Percentiles rank a stretch among this genome's conserved stretches.
Conservation (phyloP, 78 protist genomes). For the Polysphondylium violaceum region DNA sequence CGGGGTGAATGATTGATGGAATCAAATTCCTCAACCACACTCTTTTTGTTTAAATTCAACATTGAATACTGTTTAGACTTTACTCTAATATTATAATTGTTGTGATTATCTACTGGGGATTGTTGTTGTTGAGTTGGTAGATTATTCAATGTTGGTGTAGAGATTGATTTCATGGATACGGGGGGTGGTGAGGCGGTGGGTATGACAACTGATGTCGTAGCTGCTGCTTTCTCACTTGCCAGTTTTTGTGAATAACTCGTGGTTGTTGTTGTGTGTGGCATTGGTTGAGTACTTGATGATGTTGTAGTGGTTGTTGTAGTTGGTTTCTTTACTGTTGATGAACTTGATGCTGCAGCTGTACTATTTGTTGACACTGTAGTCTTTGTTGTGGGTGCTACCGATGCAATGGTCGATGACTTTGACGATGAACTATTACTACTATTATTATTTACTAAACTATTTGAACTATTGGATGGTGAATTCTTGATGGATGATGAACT, state of each 20-base stretch:
- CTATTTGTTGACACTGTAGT: not conserved
- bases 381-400: not conserved
- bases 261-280: too few species aligned
- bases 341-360: not conserved
- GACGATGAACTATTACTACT: not conserved
- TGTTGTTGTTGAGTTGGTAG: not conserved
- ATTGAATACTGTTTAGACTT: conserved; percentile 24
- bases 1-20: not conserved
- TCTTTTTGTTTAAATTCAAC: conserved; percentile 11
- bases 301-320: not conserved
- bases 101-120: too few species aligned
- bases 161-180: not conserved
- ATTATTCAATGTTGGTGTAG: not conserved
- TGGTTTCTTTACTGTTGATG: not conserved
- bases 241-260: not conserved
- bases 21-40: conserved; percentile 4
- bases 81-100: not conserved
- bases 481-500: too few species aligned
- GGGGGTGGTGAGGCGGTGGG: not conserved
- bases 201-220: conserved; percentile 8
- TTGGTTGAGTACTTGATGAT: conserved; percentile 1
- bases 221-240: too few species aligned
- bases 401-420: not conserved
- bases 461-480: too few species aligned
- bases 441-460: too few species aligned